A percentile compares a stretch with the other conserved stretches of the same genome.
phyloP scores from a whole-genome alignment of 495 filamentous ascomycete species.

The Bathelium albidoporum region DNA sequence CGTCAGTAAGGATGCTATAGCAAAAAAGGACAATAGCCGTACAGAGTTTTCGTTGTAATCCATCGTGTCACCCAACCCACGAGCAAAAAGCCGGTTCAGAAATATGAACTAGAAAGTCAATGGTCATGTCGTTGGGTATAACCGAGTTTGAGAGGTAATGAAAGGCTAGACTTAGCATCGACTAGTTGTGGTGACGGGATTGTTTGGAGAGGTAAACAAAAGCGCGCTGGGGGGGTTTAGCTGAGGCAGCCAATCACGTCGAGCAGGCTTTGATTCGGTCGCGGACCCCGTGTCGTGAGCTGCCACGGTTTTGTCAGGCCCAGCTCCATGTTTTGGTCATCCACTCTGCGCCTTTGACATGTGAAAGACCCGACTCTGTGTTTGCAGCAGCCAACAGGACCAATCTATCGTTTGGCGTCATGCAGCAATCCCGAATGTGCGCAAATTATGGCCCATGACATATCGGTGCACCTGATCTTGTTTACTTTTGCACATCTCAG shows the following conservation, averaged over 20 bases:
- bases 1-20: background rate
- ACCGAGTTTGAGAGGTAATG: background rate
- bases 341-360: no score
- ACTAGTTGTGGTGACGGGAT: background rate
- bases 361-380: background rate
- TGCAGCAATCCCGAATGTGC: background rate
- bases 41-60: background rate
- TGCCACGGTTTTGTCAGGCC: background rate
- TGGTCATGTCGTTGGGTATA: background rate
- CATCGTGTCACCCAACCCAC: background rate
- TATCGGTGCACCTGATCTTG: background rate
- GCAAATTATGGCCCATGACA: background rate
- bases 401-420: background rate
- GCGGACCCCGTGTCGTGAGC: no score
- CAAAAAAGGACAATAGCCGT: background rate
- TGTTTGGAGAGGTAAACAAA: conserved; percentile 2
- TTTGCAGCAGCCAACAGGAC: background rate
- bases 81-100: background rate
- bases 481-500: background rate
- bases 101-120: background rate
- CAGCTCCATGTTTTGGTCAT: background rate
- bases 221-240: background rate
- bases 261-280: no score
- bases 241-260: background rate
- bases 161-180: background rate